Evolutionary conservation across 2,329 filamentous ascomycete genomes (phyloP).

Genomic region (Acephala macrosclerotiorum): DNA sequence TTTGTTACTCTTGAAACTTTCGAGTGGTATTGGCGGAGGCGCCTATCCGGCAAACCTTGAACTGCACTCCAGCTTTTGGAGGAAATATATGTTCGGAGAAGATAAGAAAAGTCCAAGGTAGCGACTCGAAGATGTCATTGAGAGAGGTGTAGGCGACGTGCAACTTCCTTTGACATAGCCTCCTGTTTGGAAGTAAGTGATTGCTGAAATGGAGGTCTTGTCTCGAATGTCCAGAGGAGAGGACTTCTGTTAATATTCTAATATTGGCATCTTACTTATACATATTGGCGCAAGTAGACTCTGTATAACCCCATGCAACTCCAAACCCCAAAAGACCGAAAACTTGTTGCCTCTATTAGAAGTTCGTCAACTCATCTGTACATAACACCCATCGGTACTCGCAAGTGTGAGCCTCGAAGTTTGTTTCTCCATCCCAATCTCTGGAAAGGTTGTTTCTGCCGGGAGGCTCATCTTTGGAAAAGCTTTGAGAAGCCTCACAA

Average conservation of each 20-base stretch:
- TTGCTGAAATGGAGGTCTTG: background rate
- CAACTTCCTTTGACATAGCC: background rate
- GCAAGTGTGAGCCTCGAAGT: background rate
- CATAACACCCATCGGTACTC: background rate
- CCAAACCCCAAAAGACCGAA: background rate
- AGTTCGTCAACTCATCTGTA: background rate
- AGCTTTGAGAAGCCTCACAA: conserved; percentile 37
- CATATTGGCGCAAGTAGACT: background rate
- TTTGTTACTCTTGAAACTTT: background rate
- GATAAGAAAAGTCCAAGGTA: background rate
- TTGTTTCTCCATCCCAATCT: conserved; percentile 1
- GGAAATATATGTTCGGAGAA: background rate
- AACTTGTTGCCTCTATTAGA: background rate
- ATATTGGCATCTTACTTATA: background rate
- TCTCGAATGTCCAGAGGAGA: background rate
- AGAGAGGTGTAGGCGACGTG: background rate
- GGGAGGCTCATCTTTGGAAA: conserved; percentile 23
- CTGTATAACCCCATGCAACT: background rate
- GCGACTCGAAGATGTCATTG: background rate
- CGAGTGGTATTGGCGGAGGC: background rate
- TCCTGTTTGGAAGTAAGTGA: background rate
- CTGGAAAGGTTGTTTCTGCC: background rate
- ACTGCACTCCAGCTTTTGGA: background rate
- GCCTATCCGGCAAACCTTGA: background rate
- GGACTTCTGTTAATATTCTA: background rate